Percentiles rank a stretch among this genome's conserved stretches.
Evolutionary conservation across 345 rosid species (phyloP).

Genomic region (Combretum micranthum): DNA sequence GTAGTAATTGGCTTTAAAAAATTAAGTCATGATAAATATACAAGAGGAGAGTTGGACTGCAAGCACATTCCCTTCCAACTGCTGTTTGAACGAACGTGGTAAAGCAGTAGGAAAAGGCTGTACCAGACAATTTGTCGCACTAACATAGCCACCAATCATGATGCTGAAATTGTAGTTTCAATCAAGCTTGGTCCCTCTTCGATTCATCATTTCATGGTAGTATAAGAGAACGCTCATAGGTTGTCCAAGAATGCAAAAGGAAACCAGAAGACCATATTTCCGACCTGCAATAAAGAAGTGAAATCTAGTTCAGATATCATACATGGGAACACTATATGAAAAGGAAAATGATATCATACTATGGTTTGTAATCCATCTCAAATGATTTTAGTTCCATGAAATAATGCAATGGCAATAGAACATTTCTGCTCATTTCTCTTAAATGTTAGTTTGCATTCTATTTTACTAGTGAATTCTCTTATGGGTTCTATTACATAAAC

Average conservation of each 20-base stretch:
- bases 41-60: no score
- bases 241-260: constrained; percentile 92
- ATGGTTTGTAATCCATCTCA: no score
- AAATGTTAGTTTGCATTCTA: neutral
- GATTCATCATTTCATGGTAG: constrained; percentile 94
- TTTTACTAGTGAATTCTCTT: neutral
- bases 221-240: constrained; percentile 93
- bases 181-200: constrained; percentile 30
- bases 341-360: no score
- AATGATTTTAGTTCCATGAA: no score
- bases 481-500: neutral
- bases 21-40: no score
- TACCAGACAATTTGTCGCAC: no score
- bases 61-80: no score
- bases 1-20: no score
- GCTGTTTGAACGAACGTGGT: no score
- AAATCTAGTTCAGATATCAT: neutral
- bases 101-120: no score
- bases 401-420: neutral
- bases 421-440: neutral
- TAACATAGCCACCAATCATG: no score
- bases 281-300: constrained; percentile 44
- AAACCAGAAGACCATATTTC: constrained; percentile 96
- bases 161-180: neutral
- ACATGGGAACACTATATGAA: neutral